These are phyloP conservation scores for Crucihimalaya himalaica DNA, from an alignment of 345 rosid species.

Conservation along the genomic window DNA sequence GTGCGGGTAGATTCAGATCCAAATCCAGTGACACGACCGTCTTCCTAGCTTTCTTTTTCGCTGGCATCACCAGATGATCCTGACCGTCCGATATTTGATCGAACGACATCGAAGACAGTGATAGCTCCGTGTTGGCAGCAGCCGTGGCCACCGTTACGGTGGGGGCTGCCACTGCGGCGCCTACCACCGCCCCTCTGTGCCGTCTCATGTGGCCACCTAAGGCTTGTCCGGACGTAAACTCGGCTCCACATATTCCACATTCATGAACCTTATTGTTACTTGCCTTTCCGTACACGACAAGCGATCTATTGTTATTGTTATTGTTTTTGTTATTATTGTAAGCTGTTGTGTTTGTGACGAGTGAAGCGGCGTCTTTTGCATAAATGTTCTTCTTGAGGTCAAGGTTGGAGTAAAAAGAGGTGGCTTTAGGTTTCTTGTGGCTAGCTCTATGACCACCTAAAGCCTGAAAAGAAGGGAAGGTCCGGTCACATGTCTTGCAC, in stretches of 20 bases:
- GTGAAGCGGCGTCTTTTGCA: conserved; percentile 48
- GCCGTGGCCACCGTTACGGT: conserved; percentile 24
- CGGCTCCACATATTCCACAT: conserved; percentile 87
- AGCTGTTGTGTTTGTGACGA: conserved; percentile 50
- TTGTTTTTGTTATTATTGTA: conserved; percentile 40
- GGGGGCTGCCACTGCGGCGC: background rate
- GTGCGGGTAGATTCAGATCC: conserved; percentile 96
- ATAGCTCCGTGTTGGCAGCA: conserved; percentile 44
- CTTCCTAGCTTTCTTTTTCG: conserved; percentile 40
- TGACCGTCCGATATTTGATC: conserved; percentile 47
- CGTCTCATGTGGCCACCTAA: conserved; percentile 98
- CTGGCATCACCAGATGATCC: conserved; percentile 37
- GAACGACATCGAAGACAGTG: conserved; percentile 49
- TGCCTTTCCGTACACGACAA: conserved; percentile 23
- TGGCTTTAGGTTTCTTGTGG: conserved; percentile 77
- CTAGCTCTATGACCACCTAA: conserved; percentile 97
- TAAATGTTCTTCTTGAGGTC: conserved; percentile 46
- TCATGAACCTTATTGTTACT: conserved; percentile 66
- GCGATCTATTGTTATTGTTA: conserved; percentile 37
- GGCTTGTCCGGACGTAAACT: conserved; percentile 93
- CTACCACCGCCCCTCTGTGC: conserved; percentile 56
- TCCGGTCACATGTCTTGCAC: conserved; percentile 84
- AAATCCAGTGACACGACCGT: conserved; percentile 60
- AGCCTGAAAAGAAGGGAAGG: conserved; percentile 93
- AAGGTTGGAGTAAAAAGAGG: conserved; percentile 25